Evolutionary conservation across 2,329 filamentous ascomycete species (phyloP).

Genomic region (Nemania sp.): DNA sequence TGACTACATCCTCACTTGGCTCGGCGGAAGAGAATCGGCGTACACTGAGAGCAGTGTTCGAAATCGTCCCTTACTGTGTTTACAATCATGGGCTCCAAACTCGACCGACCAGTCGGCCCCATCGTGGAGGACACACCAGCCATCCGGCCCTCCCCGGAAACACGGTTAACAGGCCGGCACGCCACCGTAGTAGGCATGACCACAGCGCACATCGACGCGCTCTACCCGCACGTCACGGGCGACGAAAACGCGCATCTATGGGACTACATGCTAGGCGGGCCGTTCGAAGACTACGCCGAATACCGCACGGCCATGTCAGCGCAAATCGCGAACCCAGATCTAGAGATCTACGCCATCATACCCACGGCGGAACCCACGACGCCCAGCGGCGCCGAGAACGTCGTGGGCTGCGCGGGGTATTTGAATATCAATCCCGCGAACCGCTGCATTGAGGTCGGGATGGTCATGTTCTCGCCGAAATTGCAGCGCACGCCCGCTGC

Average conservation of each 20-base stretch:
- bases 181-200: slow-evolving; percentile 30
- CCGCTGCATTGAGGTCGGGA: slow-evolving; percentile 60
- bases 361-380: slow-evolving; percentile 15
- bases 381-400: slow-evolving; percentile 13
- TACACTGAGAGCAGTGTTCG: not conserved
- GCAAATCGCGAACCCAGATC: slow-evolving; percentile 26
- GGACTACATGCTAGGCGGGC: slow-evolving; percentile 35
- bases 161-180: slow-evolving; percentile 29
- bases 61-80: not conserved
- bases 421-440: slow-evolving; percentile 53
- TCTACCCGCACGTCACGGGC: slow-evolving; percentile 32
- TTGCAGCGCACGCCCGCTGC: slow-evolving; percentile 58
- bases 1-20: not conserved
- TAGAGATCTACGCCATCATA: slow-evolving; percentile 35
- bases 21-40: no score
- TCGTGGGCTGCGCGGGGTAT: slow-evolving; percentile 34
- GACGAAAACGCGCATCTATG: slow-evolving; percentile 32
- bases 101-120: slow-evolving; percentile 17
- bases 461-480: slow-evolving; percentile 52
- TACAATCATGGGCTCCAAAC: slow-evolving; percentile 12
- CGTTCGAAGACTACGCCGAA: slow-evolving; percentile 26
- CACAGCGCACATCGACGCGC: slow-evolving; percentile 24
- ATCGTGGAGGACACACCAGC: slow-evolving; percentile 24
- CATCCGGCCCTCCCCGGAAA: slow-evolving; percentile 25
- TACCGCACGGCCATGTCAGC: slow-evolving; percentile 28